Conservation (phyloP, 768 basidiomycete genomes). For the Boletus subparvulus region DNA sequence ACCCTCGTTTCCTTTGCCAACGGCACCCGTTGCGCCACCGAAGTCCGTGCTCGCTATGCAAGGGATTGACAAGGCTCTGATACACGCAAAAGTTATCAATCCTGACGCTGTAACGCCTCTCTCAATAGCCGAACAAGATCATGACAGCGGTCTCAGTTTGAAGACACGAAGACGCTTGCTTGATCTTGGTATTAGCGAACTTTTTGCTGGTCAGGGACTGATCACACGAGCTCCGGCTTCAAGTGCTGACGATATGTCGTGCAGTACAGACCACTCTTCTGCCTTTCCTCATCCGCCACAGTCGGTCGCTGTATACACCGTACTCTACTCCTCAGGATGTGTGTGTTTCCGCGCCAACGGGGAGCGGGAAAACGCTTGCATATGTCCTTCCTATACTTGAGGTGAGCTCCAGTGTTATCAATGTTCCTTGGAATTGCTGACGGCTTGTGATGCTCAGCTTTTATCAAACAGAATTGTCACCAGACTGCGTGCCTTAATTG, state of each 20-base stretch:
- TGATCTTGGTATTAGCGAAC: constrained; percentile 78
- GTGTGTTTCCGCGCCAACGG: constrained; percentile 95
- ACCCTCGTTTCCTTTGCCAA: constrained; percentile 69
- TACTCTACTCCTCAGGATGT: constrained; percentile 72
- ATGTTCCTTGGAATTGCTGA: not conserved
- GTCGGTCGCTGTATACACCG: constrained; percentile 59
- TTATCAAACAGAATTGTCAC: constrained; percentile 75
- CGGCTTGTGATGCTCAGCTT: constrained; percentile 42
- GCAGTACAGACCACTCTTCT: constrained; percentile 87
- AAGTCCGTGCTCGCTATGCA: constrained; percentile 70
- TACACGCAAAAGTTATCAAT: constrained; percentile 68
- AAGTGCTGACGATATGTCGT: constrained; percentile 17
- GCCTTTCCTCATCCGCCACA: constrained; percentile 68
- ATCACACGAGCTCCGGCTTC: not conserved
- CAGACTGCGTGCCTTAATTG: constrained; percentile 80
- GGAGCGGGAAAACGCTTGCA: constrained; percentile 96
- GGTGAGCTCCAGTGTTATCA: constrained; percentile 38
- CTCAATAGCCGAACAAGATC: constrained; percentile 35
- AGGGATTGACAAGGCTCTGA: constrained; percentile 72
- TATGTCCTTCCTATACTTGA: constrained; percentile 93
- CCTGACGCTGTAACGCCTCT: constrained; percentile 49
- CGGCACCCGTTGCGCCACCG: constrained; percentile 65
- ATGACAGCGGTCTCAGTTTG: constrained; percentile 53
- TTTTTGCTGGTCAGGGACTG: constrained; percentile 76
- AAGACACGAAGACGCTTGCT: constrained; percentile 61